phyloP scores from a whole-genome alignment of 164 flowering plant genomes.

The Pachysandra terminalis region DNA sequence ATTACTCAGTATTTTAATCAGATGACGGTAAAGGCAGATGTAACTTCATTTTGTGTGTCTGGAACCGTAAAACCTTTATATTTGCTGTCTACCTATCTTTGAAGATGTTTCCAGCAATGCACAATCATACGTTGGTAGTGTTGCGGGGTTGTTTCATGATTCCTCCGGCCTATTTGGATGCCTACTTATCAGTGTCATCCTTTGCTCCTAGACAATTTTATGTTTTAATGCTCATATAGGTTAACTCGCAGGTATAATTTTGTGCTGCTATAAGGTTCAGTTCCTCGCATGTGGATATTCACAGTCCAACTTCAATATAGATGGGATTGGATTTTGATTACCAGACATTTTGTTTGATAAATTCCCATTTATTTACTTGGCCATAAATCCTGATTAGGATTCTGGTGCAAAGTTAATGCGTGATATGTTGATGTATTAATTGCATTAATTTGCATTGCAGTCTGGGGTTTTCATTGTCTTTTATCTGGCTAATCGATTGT shows the following conservation, averaged over 20 bases:
- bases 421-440: neutral
- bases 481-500: constrained; percentile 15
- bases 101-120: too few species aligned
- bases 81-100: too few species aligned
- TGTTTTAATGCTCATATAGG: neutral
- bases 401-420: neutral
- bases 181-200: too few species aligned
- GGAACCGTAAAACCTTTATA: too few species aligned
- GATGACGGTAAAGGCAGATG: too few species aligned
- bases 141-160: too few species aligned
- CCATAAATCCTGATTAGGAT: neutral
- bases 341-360: neutral
- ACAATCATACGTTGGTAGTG: too few species aligned
- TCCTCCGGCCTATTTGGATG: too few species aligned
- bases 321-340: neutral
- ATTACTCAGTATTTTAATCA: too few species aligned
- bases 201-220: too few species aligned
- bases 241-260: neutral
- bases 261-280: neutral
- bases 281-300: neutral
- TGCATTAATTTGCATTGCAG: neutral
- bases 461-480: neutral
- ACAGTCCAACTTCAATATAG: neutral
- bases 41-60: too few species aligned
- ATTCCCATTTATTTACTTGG: neutral